These are phyloP conservation scores for Huiozyma naganishii DNA, from an alignment of 805 yeast genomes.

Conservation along the genomic window DNA sequence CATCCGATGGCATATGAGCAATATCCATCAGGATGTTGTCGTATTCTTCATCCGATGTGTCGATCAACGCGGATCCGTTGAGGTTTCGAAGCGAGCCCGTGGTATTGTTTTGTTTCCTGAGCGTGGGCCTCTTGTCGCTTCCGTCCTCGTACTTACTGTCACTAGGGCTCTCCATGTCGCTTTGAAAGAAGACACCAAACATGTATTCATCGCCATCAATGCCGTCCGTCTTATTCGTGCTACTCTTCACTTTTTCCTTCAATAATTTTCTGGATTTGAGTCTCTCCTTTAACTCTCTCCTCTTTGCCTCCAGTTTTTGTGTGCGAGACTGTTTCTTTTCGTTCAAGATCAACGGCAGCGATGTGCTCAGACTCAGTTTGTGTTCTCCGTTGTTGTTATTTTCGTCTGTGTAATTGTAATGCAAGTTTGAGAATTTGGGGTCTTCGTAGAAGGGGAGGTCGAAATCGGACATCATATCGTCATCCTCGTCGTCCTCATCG, in stretches of 20 bases:
- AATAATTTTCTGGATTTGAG: constrained; percentile 20
- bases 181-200: constrained; percentile 26
- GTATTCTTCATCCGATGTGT: constrained; percentile 24
- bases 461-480: constrained; percentile 26
- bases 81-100: constrained; percentile 6
- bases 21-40: constrained; percentile 27
- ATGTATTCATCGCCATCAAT: constrained; percentile 27
- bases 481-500: constrained; percentile 25
- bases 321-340: constrained; percentile 20
- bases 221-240: constrained; percentile 32
- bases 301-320: constrained; percentile 22
- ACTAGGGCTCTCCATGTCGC: constrained; percentile 17
- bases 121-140: neutral
- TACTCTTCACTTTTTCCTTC: constrained; percentile 13
- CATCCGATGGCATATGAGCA: constrained; percentile 28
- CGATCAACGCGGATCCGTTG: constrained; percentile 14
- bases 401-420: constrained; percentile 21
- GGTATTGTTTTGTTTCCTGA: constrained; percentile 1
- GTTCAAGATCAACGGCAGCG: constrained; percentile 23
- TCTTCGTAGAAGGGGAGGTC: constrained; percentile 35
- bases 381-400: constrained; percentile 14
- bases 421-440: constrained; percentile 27
- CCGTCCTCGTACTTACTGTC: constrained; percentile 2
- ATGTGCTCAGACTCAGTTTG: constrained; percentile 24
- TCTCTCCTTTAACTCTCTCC: constrained; percentile 22